Evolutionary conservation across 2,329 filamentous ascomycete species (phyloP), one percentile per base, ranked within the genome.

Genomic region (Acrocalymma vagum): DNA sequence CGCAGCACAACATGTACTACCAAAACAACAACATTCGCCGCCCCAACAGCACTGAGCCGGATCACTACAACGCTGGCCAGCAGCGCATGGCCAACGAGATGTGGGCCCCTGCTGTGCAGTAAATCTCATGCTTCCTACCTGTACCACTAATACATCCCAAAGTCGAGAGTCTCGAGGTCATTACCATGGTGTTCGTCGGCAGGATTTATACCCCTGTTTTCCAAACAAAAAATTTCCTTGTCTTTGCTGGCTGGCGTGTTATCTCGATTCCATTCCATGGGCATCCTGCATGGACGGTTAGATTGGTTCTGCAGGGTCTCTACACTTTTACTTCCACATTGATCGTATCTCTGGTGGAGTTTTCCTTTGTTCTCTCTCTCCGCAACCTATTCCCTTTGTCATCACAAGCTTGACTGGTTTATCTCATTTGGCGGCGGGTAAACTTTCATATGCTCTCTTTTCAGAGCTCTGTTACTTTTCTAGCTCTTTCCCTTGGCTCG

Each of bases 21-120:
- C 79, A 80, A 28, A 85, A 84, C 51, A 80, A 83, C 18, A 81
- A 85, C 52, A 84, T 90, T 54, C 83, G 88, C 41, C 80, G 88
- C 44, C 85, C 87, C 4, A 86, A 87, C 55, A 90, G 88, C 77
- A 83, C 88, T 3, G 87, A 94, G 57, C 70, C 70, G 46, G 71
- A 71, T 6, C 78, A 84, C 38, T 77, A 80, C 40, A 69, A 69
- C 45, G 57, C 68, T n/a, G 67, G 65, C 38, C 67, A 70, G 37
- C 65, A 70, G 45, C 53, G 65, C 22, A 63, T 69, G 62, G 52
- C 58, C 24, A 60, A 60, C 38, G 65, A 69, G 33, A 66, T 72
- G 66, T 72, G 70, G 70, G 69, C 69, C n/a, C 65, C 68, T 20
- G 65, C 70, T 6, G 70, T 72, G 35, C 68, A 72, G 62, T 72